phyloP scores from a whole-genome alignment of 2,329 filamentous ascomycete species.

The Lachnellula arida region DNA sequence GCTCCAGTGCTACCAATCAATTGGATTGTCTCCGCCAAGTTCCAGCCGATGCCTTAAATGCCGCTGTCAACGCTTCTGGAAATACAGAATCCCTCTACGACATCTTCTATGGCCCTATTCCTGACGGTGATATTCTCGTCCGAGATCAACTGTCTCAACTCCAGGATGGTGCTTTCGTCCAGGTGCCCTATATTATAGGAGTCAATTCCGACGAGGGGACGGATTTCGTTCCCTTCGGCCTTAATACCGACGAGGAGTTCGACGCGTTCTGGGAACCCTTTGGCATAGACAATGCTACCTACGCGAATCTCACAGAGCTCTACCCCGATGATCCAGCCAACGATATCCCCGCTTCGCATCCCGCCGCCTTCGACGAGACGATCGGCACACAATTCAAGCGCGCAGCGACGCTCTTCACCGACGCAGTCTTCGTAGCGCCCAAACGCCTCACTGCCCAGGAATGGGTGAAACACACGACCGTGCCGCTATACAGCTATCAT shows the following conservation, averaged over 20 bases:
- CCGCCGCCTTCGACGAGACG: constrained; percentile 24
- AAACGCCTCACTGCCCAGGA: neutral
- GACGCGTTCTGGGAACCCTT: neutral
- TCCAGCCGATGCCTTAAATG: constrained; percentile 40
- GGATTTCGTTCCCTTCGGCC: constrained; percentile 42
- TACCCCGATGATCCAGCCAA: constrained; percentile 45
- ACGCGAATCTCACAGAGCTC: constrained; percentile 36
- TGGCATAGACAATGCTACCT: constrained; percentile 17
- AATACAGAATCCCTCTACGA: constrained; percentile 14
- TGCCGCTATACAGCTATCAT: neutral
- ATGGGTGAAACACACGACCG: neutral
- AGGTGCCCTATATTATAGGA: constrained; percentile 59
- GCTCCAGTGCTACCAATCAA: constrained; percentile 10
- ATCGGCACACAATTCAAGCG: constrained; percentile 19
- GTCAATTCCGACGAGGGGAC: constrained; percentile 63
- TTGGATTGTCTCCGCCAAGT: constrained; percentile 31
- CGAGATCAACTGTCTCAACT: constrained; percentile 43
- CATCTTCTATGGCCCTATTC: constrained; percentile 29
- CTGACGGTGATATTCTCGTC: constrained; percentile 44
- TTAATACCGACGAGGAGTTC: constrained; percentile 47
- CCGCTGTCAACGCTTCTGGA: constrained; percentile 34
- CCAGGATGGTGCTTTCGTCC: constrained; percentile 52
- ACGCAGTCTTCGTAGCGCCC: constrained; percentile 1
- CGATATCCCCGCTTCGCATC: constrained; percentile 39
- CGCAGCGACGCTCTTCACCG: constrained; percentile 10